A percentile compares a stretch with the other conserved stretches of the same genome.
Conservation (phyloP, 768 basidiomycete species). For the Trametes cubensis region DNA sequence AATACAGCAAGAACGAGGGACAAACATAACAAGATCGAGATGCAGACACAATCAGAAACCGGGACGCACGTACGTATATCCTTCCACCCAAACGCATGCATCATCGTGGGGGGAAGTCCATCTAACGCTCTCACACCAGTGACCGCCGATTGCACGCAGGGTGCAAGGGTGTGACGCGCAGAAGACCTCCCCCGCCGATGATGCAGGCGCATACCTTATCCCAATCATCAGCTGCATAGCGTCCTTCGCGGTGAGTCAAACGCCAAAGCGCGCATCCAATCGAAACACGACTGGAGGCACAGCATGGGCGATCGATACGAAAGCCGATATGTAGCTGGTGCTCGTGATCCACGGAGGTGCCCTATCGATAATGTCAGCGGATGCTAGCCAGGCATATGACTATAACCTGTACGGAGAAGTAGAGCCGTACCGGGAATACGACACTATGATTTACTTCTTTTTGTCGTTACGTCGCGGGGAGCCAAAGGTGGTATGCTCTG, state of each 20-base stretch:
- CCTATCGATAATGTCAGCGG: slow-evolving; percentile 1
- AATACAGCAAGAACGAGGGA: background rate
- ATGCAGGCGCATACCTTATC: slow-evolving; percentile 11
- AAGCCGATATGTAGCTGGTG: slow-evolving; percentile 9
- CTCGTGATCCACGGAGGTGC: slow-evolving; percentile 5
- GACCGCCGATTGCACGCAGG: background rate
- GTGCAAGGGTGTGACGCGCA: background rate
- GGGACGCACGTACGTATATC: background rate
- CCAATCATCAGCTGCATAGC: slow-evolving; percentile 19
- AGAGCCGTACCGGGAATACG: slow-evolving; percentile 1
- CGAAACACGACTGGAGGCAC: background rate
- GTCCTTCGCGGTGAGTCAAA: slow-evolving; percentile 9
- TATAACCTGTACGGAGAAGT: no score
- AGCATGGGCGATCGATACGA: slow-evolving; percentile 15
- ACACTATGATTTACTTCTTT: background rate
- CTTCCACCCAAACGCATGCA: slow-evolving; percentile 8
- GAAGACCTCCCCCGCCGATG: background rate
- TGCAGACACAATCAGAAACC: background rate
- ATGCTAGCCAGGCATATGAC: background rate
- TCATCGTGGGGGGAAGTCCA: slow-evolving; percentile 11
- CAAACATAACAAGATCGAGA: background rate
- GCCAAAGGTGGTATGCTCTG: slow-evolving; percentile 15
- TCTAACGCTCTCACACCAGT: slow-evolving; percentile 3
- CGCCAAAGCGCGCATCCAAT: slow-evolving; percentile 12
- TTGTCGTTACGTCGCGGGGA: slow-evolving; percentile 16